These are phyloP conservation scores for Salvia rosmarinus DNA, from an alignment of 257 asterid genomes.

Conservation along the genomic window DNA sequence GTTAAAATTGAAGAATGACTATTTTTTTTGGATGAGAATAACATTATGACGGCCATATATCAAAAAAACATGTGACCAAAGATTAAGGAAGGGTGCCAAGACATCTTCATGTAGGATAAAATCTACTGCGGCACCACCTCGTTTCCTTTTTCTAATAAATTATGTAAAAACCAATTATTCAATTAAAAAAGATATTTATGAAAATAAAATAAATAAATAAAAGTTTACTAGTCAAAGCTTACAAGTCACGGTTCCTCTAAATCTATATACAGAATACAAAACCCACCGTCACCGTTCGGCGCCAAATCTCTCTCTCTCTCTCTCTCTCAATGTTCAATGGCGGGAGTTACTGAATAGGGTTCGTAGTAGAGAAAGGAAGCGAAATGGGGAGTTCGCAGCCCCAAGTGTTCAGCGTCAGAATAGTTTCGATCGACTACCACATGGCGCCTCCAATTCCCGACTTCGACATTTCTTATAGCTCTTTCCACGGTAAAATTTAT, in stretches of 20 bases:
- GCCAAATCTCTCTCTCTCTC: conserved; percentile 25
- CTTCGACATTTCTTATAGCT: conserved; percentile 66
- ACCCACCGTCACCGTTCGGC: conserved; percentile 25
- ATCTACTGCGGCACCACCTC: background rate
- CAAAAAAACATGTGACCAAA: too few species aligned
- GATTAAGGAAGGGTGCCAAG: too few species aligned
- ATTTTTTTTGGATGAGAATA: too few species aligned
- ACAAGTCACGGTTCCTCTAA: background rate
- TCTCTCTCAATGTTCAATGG: conserved; percentile 17
- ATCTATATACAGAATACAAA: conserved; percentile 1
- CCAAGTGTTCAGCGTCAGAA: conserved; percentile 65
- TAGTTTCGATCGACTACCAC: conserved; percentile 86
- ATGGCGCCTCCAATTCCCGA: conserved; percentile 74
- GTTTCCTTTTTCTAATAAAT: background rate
- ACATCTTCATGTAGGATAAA: too few species aligned
- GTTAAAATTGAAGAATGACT: too few species aligned
- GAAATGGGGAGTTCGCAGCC: conserved; percentile 62
- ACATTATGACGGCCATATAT: too few species aligned
- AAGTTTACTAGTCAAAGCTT: background rate
- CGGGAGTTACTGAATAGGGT: conserved; percentile 21
- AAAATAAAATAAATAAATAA: background rate
- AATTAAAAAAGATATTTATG: too few species aligned
- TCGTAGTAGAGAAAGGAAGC: conserved; percentile 22
- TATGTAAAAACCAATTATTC: too few species aligned
- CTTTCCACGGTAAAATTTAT: conserved; percentile 63